Percentiles rank a stretch among this genome's conserved stretches.
phyloP scores from a whole-genome alignment of 441 rosid species.

The Metrosideros polymorpha region DNA sequence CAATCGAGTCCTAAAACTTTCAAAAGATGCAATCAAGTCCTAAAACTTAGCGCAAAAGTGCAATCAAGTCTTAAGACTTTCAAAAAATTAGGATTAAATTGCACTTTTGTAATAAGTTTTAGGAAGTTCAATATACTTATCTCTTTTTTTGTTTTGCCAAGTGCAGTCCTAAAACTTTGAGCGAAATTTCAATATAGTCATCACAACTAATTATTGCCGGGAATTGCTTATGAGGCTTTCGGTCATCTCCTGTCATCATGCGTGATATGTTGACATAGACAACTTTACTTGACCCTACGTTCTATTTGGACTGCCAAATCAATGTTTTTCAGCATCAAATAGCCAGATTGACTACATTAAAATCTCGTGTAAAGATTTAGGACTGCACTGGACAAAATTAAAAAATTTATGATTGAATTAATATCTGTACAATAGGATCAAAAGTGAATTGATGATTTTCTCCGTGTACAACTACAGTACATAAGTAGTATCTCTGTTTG shows the following conservation, averaged over 20 bases:
- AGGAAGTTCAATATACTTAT: too few species aligned
- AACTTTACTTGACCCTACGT: neutral
- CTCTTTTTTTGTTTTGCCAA: too few species aligned
- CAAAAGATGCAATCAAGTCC: too few species aligned
- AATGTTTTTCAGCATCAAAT: neutral
- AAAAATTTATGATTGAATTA: neutral
- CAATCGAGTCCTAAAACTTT: too few species aligned
- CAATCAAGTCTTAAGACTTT: too few species aligned
- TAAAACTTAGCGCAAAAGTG: too few species aligned
- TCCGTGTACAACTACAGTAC: neutral
- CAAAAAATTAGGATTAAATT: too few species aligned
- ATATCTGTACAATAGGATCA: neutral
- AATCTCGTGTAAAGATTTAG: neutral
- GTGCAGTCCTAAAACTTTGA: neutral
- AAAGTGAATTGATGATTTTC: neutral
- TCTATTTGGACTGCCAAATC: rapidly evolving
- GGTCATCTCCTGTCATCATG: rapidly evolving
- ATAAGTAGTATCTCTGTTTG: neutral
- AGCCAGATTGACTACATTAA: neutral
- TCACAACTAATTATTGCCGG: rapidly evolving
- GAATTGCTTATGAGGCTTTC: rapidly evolving
- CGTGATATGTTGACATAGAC: neutral
- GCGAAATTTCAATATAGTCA: neutral
- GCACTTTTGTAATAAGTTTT: too few species aligned
- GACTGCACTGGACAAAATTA: neutral